These are phyloP conservation scores for Colletotrichum echinochloae DNA, from an alignment of 2,329 filamentous ascomycete genomes.

Conservation along the genomic window DNA sequence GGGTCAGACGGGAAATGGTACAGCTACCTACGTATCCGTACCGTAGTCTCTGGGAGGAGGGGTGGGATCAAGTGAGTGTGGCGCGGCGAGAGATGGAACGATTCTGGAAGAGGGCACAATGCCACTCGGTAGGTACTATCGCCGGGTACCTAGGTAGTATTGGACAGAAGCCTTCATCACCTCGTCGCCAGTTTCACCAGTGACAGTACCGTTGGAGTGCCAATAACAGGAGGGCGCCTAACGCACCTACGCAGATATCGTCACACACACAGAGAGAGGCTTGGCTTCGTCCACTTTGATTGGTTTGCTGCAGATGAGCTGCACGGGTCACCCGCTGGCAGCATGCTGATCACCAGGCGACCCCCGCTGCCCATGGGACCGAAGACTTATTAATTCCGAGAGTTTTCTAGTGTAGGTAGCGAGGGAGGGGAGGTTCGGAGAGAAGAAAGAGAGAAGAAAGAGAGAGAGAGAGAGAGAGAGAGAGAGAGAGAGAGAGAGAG, in stretches of 20 bases:
- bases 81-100: neutral
- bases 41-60: neutral
- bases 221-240: neutral
- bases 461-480: too few species aligned
- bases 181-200: constrained; percentile 15
- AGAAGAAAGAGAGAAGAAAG: too few species aligned
- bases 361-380: constrained; percentile 15
- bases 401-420: neutral
- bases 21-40: neutral
- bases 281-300: constrained; percentile 8
- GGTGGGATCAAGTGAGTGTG: constrained; percentile 5
- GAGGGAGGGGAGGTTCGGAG: neutral
- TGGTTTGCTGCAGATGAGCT: constrained; percentile 32
- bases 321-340: constrained; percentile 31
- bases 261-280: neutral
- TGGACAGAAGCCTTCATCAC: neutral
- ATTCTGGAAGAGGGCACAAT: neutral
- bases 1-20: constrained; percentile 21
- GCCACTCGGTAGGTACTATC: too few species aligned
- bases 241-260: neutral
- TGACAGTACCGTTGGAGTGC: constrained; percentile 15
- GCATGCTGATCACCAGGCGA: constrained; percentile 25
- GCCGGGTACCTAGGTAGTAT: neutral
- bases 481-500: too few species aligned
- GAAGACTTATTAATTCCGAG: constrained; percentile 28